Base-by-base conservation (phyloP, 345 rosid species). In the Dipteronia sinensis region DNA sequence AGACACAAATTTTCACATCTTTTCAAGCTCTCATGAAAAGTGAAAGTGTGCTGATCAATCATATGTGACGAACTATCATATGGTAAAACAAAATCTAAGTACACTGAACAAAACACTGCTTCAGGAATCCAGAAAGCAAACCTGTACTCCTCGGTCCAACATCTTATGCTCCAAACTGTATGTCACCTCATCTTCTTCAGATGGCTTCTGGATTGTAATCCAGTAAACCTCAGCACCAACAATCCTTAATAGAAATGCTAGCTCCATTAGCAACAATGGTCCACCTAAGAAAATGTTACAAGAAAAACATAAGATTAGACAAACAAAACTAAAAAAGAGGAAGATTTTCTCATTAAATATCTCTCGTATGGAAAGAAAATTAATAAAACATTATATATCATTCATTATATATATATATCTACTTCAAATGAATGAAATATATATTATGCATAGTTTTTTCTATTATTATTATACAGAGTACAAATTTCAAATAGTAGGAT, bases 151-250 rank as follows among this genome's bases (percentile, higher is more conserved):
- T 53, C 87, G 78, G 73, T 82, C 87, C 86, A 86, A 70, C 91
- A 88, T 88, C 75, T 84, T 88, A 55, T 76, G 84, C 83, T 88
- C 91, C 72, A 88, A 86, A 77, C 83, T 88, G 67, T 88, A 86
- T 51, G 78, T 72, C 29, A 86, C 91, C 68, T 78, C 82, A 67
- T 88, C 82, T 42, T 79, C 51, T 80, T 69, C 85, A 7, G 75
- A 12, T 34, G 87, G 85, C 76, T 81, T 86, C 75, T 71, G 87
- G 71, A 83, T 74, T 20, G 91, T 86, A 27, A 83, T 82, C 91
- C 91, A 88, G 79, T 53, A 78, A 68, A 88, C 89, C 70, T 86
- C 83, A 44, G 91, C 79, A 70, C 91, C 91, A 71, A 88, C 91
- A 76, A 80, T 40, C 76, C 91, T 82, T 71, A 88, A 74, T 19